phyloP scores from a whole-genome alignment of 2,329 filamentous ascomycete species.

The Xylaria sp. region DNA sequence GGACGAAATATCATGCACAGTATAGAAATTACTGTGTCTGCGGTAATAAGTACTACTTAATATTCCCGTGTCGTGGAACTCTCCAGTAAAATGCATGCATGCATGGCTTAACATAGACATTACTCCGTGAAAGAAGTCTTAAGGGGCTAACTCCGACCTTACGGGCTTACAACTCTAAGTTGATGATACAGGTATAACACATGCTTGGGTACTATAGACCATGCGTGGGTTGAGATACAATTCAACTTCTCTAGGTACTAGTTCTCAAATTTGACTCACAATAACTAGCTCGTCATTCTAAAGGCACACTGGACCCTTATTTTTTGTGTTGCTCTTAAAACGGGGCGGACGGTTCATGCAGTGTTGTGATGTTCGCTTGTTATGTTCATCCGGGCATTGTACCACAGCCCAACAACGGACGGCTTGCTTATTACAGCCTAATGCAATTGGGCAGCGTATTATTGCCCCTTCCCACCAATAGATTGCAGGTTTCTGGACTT shows the following conservation, averaged over 20 bases:
- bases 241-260: background rate
- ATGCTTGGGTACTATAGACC: background rate
- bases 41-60: constrained; percentile 10
- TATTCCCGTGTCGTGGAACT: constrained; percentile 8
- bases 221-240: background rate
- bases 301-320: background rate
- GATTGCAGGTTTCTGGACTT: constrained; percentile 8
- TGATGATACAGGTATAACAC: background rate
- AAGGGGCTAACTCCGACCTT: background rate
- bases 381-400: background rate
- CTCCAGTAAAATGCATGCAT: background rate
- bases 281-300: background rate
- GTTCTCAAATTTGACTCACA: background rate
- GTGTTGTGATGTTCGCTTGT: constrained; percentile 4
- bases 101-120: background rate
- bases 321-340: background rate
- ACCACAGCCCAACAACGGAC: constrained; percentile 5
- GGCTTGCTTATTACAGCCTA: background rate
- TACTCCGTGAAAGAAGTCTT: background rate
- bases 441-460: constrained; percentile 18
- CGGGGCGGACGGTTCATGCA: constrained; percentile 12
- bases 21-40: constrained; percentile 12
- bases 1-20: constrained; percentile 12
- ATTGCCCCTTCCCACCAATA: background rate
- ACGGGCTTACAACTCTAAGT: background rate